A percentile compares a stretch with the other conserved stretches of the same genome.
phyloP scores from a whole-genome alignment of 805 yeast species.

The Yamadazyma paraphyllophila region DNA sequence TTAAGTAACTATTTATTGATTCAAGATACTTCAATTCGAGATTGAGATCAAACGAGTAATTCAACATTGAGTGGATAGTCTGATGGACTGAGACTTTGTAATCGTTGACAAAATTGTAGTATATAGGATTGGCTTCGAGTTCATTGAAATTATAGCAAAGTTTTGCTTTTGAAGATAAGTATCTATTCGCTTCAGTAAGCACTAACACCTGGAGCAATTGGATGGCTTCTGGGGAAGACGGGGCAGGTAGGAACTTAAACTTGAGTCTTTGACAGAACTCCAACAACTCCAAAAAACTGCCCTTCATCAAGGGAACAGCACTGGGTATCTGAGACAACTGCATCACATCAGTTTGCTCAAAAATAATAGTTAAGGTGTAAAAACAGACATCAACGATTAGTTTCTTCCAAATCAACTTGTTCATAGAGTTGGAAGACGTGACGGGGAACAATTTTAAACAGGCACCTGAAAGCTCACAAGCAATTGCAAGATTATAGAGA shows the following conservation, averaged over 20 bases:
- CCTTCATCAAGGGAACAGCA: slow-evolving; percentile 16
- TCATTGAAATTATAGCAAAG: slow-evolving; percentile 5
- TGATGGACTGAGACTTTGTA: slow-evolving; percentile 4
- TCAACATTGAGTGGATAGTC: slow-evolving; percentile 3
- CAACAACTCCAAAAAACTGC: slow-evolving; percentile 15
- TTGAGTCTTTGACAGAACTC: slow-evolving; percentile 8
- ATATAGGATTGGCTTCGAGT: slow-evolving; percentile 11
- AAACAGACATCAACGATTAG: slow-evolving; percentile 14
- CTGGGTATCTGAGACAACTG: slow-evolving; percentile 6
- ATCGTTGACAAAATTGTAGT: slow-evolving; percentile 14
- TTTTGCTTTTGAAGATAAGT: slow-evolving; percentile 1
- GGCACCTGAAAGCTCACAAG: background rate
- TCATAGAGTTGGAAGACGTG: slow-evolving; percentile 2
- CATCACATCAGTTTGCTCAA: slow-evolving; percentile 18
- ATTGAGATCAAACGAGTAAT: background rate
- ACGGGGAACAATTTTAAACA: background rate
- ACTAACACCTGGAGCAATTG: slow-evolving; percentile 14
- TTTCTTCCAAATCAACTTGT: slow-evolving; percentile 13
- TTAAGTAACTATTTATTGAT: slow-evolving; percentile 14
- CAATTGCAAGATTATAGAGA: background rate
- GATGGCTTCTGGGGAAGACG: slow-evolving; percentile 10
- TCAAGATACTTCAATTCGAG: slow-evolving; percentile 14
- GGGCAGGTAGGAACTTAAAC: slow-evolving; percentile 9
- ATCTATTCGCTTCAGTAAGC: slow-evolving; percentile 12
- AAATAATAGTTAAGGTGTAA: slow-evolving; percentile 17